Evolutionary conservation across 2,329 filamentous ascomycete genomes (phyloP).

Genomic region (Apiospora saccharicola): DNA sequence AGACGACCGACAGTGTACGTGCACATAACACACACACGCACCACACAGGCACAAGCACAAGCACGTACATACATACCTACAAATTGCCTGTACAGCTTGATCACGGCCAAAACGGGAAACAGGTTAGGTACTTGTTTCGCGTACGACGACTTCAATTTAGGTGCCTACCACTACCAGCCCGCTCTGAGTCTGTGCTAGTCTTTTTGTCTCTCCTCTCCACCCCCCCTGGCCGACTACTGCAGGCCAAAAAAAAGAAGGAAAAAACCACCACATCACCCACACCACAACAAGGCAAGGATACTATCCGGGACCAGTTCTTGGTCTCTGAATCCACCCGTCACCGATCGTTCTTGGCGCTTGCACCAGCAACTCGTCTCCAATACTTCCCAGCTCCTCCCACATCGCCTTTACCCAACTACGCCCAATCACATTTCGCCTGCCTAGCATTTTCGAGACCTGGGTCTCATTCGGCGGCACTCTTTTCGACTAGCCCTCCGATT

Average conservation of each 20-base stretch:
- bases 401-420: constrained; percentile 26
- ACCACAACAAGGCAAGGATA: constrained; percentile 16
- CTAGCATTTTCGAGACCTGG: constrained; percentile 16
- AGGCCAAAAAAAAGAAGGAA: constrained; percentile 22
- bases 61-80: constrained; percentile 4
- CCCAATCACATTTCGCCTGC: constrained; percentile 28
- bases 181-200: constrained; percentile 19
- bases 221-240: constrained; percentile 23
- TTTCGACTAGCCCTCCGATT: constrained; percentile 15
- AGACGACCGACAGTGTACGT: background rate
- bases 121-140: constrained; percentile 8
- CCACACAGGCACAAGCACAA: constrained; percentile 18
- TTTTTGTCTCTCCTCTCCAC: constrained; percentile 20
- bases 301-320: constrained; percentile 7
- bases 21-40: constrained; percentile 24
- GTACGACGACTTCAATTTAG: constrained; percentile 18
- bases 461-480: constrained; percentile 19
- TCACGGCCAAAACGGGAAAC: background rate
- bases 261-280: constrained; percentile 21
- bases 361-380: constrained; percentile 27
- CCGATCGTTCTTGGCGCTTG: constrained; percentile 35
- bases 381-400: constrained; percentile 30
- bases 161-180: constrained; percentile 12
- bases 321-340: constrained; percentile 27
- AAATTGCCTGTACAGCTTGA: background rate